Conservation (phyloP, 2,329 filamentous ascomycete species). For the Diaporthe sp. region DNA sequence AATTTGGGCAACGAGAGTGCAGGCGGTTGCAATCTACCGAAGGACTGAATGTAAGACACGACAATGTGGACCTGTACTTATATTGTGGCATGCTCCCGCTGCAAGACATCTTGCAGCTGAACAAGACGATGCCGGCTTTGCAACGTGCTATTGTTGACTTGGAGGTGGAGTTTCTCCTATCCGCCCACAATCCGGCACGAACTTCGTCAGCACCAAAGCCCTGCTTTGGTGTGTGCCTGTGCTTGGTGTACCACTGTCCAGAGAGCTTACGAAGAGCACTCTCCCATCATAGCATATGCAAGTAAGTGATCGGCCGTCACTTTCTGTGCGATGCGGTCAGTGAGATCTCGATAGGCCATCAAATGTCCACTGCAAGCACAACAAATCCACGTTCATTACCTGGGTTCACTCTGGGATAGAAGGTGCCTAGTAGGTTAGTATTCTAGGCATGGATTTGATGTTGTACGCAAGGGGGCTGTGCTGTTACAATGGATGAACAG, state of each 20-base stretch:
- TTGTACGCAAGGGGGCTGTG: neutral
- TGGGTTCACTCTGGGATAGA: neutral
- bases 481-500: neutral
- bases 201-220: neutral
- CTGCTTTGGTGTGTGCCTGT: neutral
- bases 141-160: too few species aligned
- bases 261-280: neutral
- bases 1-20: neutral
- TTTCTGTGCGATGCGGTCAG: neutral
- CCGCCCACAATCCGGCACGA: conserved; percentile 9
- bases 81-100: neutral
- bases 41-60: neutral
- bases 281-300: neutral
- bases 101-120: neutral
- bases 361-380: neutral
- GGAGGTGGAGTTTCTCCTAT: neutral
- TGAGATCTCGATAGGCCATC: neutral
- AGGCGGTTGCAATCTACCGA: neutral
- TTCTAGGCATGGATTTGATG: neutral
- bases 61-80: neutral
- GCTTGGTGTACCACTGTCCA: neutral
- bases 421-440: too few species aligned
- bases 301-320: neutral
- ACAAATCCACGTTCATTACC: neutral
- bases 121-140: neutral